Percentiles rank a stretch among this genome's conserved stretches.
These are phyloP conservation scores for Allantophomopsis cytisporea DNA, from an alignment of 2,329 filamentous ascomycete genomes.

Conservation along the genomic window DNA sequence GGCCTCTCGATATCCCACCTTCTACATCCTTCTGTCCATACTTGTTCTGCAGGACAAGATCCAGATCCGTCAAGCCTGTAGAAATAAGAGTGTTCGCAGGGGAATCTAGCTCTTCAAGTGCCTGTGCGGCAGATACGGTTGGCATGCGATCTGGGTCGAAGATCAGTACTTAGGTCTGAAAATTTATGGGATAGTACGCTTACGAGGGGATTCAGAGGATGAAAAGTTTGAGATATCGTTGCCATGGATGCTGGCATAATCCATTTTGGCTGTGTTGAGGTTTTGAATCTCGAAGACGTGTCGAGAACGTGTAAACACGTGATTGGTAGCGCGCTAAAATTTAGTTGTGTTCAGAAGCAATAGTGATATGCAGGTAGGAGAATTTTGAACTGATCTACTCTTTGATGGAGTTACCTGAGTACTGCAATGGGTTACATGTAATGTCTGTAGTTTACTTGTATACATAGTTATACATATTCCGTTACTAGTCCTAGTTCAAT, in stretches of 20 bases:
- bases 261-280: constrained; percentile 24
- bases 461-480: too few relatives aligned
- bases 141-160: constrained; percentile 52
- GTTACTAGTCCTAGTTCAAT: too few relatives aligned
- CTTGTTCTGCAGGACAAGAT: constrained; percentile 28
- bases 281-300: not conserved
- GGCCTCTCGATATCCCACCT: constrained; percentile 58
- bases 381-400: too few relatives aligned
- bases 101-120: constrained; percentile 44
- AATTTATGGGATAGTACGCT: not conserved
- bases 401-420: too few relatives aligned
- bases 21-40: constrained; percentile 1
- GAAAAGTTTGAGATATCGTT: constrained; percentile 46
- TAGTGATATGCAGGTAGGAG: too few relatives aligned
- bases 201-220: constrained; percentile 13
- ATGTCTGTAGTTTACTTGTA: too few relatives aligned
- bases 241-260: constrained; percentile 45
- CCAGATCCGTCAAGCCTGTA: constrained; percentile 40
- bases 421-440: too few relatives aligned
- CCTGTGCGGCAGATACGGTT: constrained; percentile 64
- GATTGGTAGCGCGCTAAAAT: not conserved
- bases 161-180: not conserved
- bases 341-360: too few relatives aligned
- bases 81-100: constrained; percentile 35
- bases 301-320: not conserved